A percentile compares a stretch with the other conserved stretches of the same genome.
phyloP scores from a whole-genome alignment of 75 land plant genomes.

The Adiantum capillusveneris region DNA sequence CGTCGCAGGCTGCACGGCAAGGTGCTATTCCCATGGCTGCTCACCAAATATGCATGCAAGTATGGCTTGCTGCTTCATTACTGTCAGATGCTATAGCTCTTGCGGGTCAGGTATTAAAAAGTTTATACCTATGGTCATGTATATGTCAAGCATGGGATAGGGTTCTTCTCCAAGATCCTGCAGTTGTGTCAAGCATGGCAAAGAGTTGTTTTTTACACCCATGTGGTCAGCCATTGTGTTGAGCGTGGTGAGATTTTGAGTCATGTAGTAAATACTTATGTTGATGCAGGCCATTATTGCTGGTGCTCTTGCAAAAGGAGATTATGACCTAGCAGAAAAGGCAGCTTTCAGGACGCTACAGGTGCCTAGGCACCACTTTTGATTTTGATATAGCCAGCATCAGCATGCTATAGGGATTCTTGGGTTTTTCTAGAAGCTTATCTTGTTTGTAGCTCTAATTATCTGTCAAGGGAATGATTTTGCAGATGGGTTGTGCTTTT shows the following conservation, averaged over 20 bases:
- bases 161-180: background rate
- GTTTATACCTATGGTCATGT: no score
- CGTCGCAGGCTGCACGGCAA: slow-evolving; percentile 78
- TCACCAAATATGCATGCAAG: slow-evolving; percentile 93
- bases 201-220: background rate
- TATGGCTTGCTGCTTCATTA: slow-evolving; percentile 90
- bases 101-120: slow-evolving; percentile 78
- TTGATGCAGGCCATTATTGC: slow-evolving; percentile 63
- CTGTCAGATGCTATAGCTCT: slow-evolving; percentile 97
- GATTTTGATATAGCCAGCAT: background rate
- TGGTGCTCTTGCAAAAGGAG: slow-evolving; percentile 47
- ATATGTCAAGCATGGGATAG: no score
- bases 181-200: background rate
- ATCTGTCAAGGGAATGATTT: no score
- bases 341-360: slow-evolving; percentile 58
- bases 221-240: no score
- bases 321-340: slow-evolving; percentile 31
- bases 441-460: no score
- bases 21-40: slow-evolving; percentile 89
- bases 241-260: no score
- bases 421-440: background rate
- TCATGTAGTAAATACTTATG: no score
- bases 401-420: no score
- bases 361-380: no score
- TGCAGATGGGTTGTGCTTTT: slow-evolving; percentile 68